Evolutionary conservation across 768 basidiomycete genomes (phyloP), one percentile per base, ranked within the genome.

Genomic region (Boletus reticulatus): DNA sequence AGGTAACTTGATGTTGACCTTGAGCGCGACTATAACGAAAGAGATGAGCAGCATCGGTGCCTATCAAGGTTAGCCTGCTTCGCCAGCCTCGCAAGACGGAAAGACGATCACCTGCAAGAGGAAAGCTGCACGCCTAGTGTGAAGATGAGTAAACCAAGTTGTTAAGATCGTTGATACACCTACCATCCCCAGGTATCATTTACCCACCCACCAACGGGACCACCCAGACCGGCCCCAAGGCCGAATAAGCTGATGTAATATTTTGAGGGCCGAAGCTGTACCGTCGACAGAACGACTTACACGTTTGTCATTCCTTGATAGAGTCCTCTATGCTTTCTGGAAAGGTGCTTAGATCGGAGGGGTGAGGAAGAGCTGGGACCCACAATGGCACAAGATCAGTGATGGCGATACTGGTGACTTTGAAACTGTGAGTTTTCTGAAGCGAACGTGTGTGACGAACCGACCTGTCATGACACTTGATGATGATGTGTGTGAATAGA

Each of bases 271-370:
- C 41, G 65, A 53, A n/a, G 22, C 46, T 46, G 45, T 36, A 42
- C 7, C 16, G 42, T 13, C 34, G 27, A 41, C 44, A 42, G 29
- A 52, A 9, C 2, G 34, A 67, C 83, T 62, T 76, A 92, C 91
- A 94, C 83, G 67, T 94, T 94, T 34, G 88, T 86, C 78, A 93
- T 80, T 53, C 94, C 94, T 70, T 98, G 96, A 66, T 94, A 96
- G 10, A 96, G 72, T 3, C 93, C 95, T 50, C 95, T 81, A 57
- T 92, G 86, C 67, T 88, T 88, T 63, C 91, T 93, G 64, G 31
- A 36, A 39, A 50, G 36, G 44, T 19, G 39, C n/a, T 45, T 46
- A 58, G 42, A 43, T 6, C 19, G 27, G 31, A 55, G 1, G 27
- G 12, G 37, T 17, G 62, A 48, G 29, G 51, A 49, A 47, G 44